These are phyloP conservation scores for Aspergillus phoenicis DNA, from an alignment of 2,329 filamentous ascomycete genomes.

Conservation along the genomic window DNA sequence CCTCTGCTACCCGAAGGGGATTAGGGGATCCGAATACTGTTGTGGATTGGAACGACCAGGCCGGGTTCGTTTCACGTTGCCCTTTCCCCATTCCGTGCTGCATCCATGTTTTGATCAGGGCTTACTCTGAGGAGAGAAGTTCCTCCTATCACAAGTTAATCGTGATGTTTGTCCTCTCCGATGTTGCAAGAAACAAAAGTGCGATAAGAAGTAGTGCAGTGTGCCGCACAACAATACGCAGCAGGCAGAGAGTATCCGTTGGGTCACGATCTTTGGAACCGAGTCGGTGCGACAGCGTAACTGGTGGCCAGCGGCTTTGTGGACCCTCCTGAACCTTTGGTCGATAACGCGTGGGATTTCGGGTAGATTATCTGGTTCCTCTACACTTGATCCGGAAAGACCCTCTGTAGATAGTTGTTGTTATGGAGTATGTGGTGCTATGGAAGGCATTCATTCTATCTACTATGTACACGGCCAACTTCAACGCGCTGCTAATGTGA, in stretches of 20 bases:
- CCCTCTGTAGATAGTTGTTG: too few relatives aligned
- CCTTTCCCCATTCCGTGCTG: not conserved
- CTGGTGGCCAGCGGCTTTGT: conserved; percentile 1
- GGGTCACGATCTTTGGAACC: not conserved
- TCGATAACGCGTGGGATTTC: not conserved
- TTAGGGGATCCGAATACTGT: not conserved
- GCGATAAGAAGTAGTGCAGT: not conserved
- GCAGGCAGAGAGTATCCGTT: not conserved
- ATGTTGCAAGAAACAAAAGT: not conserved
- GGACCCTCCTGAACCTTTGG: not conserved
- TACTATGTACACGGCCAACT: not conserved
- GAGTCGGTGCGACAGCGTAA: conserved; percentile 1
- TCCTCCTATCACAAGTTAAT: not conserved
- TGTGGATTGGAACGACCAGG: not conserved
- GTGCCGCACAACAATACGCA: not conserved
- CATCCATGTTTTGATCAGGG: not conserved
- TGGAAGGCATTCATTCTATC: not conserved
- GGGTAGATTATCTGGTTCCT: not conserved
- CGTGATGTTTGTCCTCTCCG: not conserved
- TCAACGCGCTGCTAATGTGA: not conserved
- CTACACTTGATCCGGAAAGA: too few relatives aligned
- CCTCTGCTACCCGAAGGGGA: not conserved
- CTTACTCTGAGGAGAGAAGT: not conserved
- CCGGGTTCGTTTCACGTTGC: not conserved
- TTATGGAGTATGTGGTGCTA: too few relatives aligned